Evolutionary conservation across 2,329 filamentous ascomycete species (phyloP).

Genomic region (Pezizomycotina sp.): DNA sequence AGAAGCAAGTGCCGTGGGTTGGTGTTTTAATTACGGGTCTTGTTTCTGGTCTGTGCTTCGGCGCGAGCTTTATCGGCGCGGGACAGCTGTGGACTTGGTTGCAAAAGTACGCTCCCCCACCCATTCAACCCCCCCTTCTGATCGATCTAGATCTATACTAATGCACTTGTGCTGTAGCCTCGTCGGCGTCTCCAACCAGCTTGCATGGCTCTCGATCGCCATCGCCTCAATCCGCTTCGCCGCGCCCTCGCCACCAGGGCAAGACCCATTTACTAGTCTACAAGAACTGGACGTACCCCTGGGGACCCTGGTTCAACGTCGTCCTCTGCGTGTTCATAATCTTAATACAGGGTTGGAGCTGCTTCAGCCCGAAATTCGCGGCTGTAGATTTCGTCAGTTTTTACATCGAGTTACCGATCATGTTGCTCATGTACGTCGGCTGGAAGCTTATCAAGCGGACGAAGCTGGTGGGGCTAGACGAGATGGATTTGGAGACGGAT

Average conservation of each 20-base stretch:
- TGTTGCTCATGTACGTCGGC: conserved; percentile 42
- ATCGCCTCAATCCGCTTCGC: conserved; percentile 45
- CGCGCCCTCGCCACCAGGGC: conserved; percentile 38
- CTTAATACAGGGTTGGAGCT: conserved; percentile 58
- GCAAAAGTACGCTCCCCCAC: conserved; percentile 26
- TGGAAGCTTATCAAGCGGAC: conserved; percentile 41
- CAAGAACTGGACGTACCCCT: conserved; percentile 41
- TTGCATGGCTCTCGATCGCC: conserved; percentile 45
- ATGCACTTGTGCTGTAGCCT: no score
- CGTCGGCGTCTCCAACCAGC: conserved; percentile 46
- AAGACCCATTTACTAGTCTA: conserved; percentile 37
- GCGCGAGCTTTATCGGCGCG: conserved; percentile 28
- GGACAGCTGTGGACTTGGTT: conserved; percentile 13
- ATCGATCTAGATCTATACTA: conserved; percentile 38
- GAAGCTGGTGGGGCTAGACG: conserved; percentile 30
- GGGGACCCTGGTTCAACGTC: conserved; percentile 46
- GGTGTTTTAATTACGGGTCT: conserved; percentile 34
- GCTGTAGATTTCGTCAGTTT: conserved; percentile 45
- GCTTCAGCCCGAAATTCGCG: conserved; percentile 52
- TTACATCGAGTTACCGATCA: conserved; percentile 50
- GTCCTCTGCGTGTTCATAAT: conserved; percentile 44
- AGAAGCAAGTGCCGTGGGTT: conserved; percentile 43
- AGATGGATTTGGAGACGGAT: no score
- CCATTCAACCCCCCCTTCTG: conserved; percentile 33
- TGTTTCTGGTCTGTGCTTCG: conserved; percentile 27